A percentile compares a stretch with the other conserved stretches of the same genome.
phyloP scores from a whole-genome alignment of 2,329 filamentous ascomycete genomes.

The Microsporum audouinii region DNA sequence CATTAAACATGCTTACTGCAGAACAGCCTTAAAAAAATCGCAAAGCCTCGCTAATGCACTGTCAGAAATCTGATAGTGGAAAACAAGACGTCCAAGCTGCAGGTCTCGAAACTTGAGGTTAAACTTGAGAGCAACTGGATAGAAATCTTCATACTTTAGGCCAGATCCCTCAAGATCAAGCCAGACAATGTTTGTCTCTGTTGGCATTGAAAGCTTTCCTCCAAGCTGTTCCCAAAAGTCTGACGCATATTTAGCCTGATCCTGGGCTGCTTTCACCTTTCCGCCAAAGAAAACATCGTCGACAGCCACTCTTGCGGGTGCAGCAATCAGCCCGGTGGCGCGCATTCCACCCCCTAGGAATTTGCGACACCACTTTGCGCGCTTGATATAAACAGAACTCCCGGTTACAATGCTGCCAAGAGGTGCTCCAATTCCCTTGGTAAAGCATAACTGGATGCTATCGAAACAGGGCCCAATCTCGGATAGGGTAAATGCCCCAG shows the following conservation, averaged over 20 bases:
- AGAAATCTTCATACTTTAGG: neutral
- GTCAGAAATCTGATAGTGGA: neutral
- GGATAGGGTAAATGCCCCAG: slow-evolving; percentile 16
- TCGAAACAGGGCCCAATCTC: slow-evolving; percentile 25
- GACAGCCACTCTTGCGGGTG: neutral
- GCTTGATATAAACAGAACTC: slow-evolving; percentile 18
- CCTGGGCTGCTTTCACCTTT: neutral
- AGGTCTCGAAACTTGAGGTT: neutral
- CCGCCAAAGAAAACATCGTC: neutral
- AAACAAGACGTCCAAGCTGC: neutral
- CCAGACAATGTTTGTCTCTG: slow-evolving; percentile 2
- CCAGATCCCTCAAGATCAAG: slow-evolving; percentile 1
- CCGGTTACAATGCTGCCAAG: slow-evolving; percentile 24
- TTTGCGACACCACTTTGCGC: slow-evolving; percentile 22
- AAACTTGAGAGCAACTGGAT: neutral
- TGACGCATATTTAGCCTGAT: neutral
- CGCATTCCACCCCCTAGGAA: slow-evolving; percentile 24
- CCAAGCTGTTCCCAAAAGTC: neutral
- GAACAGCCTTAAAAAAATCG: too few relatives aligned
- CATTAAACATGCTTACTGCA: too few relatives aligned
- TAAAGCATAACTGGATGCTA: slow-evolving; percentile 22
- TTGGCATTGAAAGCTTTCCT: neutral
- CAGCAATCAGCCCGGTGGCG: slow-evolving; percentile 14
- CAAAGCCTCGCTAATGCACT: too few relatives aligned
- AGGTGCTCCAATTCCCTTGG: slow-evolving; percentile 25